phyloP scores from a whole-genome alignment of 164 flowering plant genomes.

The Vitis cinerea region DNA sequence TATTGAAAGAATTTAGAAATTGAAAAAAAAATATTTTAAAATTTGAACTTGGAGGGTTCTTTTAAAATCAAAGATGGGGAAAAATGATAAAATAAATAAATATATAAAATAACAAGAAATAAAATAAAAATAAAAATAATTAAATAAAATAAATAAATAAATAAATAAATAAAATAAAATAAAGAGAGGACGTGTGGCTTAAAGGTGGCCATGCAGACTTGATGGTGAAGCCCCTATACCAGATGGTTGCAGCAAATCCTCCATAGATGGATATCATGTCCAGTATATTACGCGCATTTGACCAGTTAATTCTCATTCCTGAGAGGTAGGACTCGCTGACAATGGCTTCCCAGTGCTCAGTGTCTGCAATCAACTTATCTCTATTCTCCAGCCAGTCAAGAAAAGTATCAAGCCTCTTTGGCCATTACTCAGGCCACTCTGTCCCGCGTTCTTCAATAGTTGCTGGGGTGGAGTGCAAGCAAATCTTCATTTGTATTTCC shows the following conservation, averaged over 20 bases:
- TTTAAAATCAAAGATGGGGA: too few relatives aligned
- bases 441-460: slow-evolving; percentile 83
- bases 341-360: slow-evolving; percentile 76
- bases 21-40: too few relatives aligned
- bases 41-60: too few relatives aligned
- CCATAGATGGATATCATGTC: slow-evolving; percentile 92
- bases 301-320: slow-evolving; percentile 94
- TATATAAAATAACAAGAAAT: too few relatives aligned
- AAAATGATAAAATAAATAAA: too few relatives aligned
- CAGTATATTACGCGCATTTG: slow-evolving; percentile 72
- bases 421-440: slow-evolving; percentile 99
- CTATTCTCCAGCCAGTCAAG: slow-evolving; percentile 80
- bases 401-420: slow-evolving; percentile 75
- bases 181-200: too few relatives aligned
- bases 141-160: too few relatives aligned
- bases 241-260: slow-evolving; percentile 27
- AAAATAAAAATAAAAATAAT: too few relatives aligned
- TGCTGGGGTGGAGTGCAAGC: slow-evolving; percentile 76
- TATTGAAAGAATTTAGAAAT: too few relatives aligned
- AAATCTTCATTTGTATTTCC: slow-evolving; percentile 68
- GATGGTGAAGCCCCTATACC: too few relatives aligned
- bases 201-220: too few relatives aligned
- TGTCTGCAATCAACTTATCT: slow-evolving; percentile 64
- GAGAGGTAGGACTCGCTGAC: slow-evolving; percentile 74
- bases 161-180: too few relatives aligned